A percentile compares a stretch with the other conserved stretches of the same genome.
Evolutionary conservation across 2,329 filamentous ascomycete species (phyloP).

Genomic region (Trichoderma asperellum): DNA sequence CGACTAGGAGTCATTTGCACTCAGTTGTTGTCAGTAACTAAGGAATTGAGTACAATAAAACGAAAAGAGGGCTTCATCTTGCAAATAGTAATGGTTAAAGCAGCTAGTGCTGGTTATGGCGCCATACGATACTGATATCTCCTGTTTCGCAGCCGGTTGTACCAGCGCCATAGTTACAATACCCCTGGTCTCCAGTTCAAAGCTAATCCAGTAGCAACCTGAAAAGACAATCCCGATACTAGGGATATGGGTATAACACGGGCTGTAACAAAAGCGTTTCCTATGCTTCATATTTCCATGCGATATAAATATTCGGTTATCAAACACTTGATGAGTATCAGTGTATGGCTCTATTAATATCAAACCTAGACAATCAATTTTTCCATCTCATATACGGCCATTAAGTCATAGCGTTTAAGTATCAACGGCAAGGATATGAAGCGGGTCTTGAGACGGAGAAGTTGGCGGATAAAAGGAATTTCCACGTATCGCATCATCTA

Average conservation of each 20-base stretch:
- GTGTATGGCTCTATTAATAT: not conserved
- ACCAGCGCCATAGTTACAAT: not conserved
- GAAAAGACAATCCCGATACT: too few species aligned
- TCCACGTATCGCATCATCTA: not conserved
- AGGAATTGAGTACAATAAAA: not conserved
- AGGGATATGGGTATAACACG: not conserved
- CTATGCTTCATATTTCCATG: not conserved
- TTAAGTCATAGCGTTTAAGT: not conserved
- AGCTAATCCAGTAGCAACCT: not conserved
- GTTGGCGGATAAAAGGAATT: not conserved
- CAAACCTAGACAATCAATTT: not conserved
- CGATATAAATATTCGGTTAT: too few species aligned
- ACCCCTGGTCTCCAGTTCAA: not conserved
- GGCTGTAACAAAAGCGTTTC: not conserved
- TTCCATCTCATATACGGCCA: not conserved
- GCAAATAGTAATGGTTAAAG: slow-evolving; percentile 4
- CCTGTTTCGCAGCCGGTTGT: not conserved
- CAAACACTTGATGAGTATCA: not conserved
- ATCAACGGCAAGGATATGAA: not conserved
- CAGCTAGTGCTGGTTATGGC: not conserved
- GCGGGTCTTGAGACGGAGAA: not conserved
- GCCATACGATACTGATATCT: slow-evolving; percentile 1
- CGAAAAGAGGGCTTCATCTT: not conserved
- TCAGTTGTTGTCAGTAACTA: not conserved
- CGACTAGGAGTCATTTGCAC: too few species aligned